Evolutionary conservation across 2,329 filamentous ascomycete genomes (phyloP), one percentile per base, ranked within the genome.

Genomic region (Monosporascus sp.): DNA sequence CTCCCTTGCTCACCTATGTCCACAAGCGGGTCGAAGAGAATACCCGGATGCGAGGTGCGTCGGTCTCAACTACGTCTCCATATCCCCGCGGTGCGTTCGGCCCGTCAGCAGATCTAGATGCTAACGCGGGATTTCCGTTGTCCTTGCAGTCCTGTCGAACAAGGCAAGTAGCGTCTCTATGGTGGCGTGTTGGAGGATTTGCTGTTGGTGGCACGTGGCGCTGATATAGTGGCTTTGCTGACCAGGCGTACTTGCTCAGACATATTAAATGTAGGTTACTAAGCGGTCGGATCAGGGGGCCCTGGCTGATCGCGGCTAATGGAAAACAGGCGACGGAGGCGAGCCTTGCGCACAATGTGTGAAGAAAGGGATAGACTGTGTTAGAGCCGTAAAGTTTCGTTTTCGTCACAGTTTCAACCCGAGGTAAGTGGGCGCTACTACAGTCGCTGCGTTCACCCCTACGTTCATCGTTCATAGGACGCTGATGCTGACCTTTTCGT

Each of bases 331-430:
- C 9, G 43, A 45, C 20, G 43, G 24, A 45, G 43, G 43, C 3
- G 48, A 41, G 41, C 50, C 53, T 18, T 54, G 52, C 41, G 24
- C 52, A n/a, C 52, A 52, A 27, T 54, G 52, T 48, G 47, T 22
- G n/a, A 52, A 49, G 39, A 52, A 51, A 41, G 47, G 47, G 18
- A 47, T 52, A 38, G 50, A 43, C 46, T 54, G 52, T 44, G 45
- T 54, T 31, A 45, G 50, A 37, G 52, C 43, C 11, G 47, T 52
- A 25, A 54, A 48, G 18, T 47, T 54, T 39, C 52, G 52, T 17
- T 54, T 54, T 47, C 52, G 52, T 11, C 50, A 54, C 35, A 52
- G 39, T 6, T 54, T 46, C 35, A 52, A 52, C 44, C 50, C 52
- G 22, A 37, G 52, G 52, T 49, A 37, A 54, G 50, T 24, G 27